Percentiles rank a stretch among this genome's conserved stretches.
These are phyloP conservation scores for Paraphaeosphaeria minitans DNA, from an alignment of 2,329 filamentous ascomycete species.

Conservation along the genomic window DNA sequence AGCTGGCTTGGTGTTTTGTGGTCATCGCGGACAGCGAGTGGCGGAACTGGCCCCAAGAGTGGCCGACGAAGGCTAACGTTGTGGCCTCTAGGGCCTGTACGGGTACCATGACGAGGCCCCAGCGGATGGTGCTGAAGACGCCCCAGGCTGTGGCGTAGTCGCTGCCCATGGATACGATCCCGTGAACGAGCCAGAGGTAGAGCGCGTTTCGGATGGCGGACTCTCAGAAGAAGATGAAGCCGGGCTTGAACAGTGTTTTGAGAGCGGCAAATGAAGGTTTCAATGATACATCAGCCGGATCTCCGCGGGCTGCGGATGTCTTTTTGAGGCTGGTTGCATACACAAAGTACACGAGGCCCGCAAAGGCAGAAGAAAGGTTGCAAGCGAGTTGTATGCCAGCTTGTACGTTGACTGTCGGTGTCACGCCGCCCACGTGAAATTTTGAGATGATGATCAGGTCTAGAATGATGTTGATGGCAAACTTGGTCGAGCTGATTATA, in stretches of 20 bases:
- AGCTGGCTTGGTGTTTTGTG: constrained; percentile 26
- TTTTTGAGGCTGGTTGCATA: constrained; percentile 46
- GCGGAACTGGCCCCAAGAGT: constrained; percentile 65
- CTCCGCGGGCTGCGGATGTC: constrained; percentile 14
- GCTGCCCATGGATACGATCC: constrained; percentile 66
- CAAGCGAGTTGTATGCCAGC: constrained; percentile 67
- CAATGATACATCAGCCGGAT: constrained; percentile 12
- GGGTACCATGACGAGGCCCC: constrained; percentile 76
- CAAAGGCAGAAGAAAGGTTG: constrained; percentile 35
- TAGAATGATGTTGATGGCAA: constrained; percentile 68
- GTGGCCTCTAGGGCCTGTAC: constrained; percentile 71
- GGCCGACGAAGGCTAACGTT: constrained; percentile 68
- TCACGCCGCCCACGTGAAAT: constrained; percentile 62
- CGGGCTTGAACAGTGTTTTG: constrained; percentile 60
- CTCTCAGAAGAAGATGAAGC: constrained; percentile 64
- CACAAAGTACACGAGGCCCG: constrained; percentile 66
- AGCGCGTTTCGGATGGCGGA: constrained; percentile 70
- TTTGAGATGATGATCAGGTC: constrained; percentile 70
- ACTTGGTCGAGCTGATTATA: constrained; percentile 67
- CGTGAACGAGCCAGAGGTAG: constrained; percentile 72
- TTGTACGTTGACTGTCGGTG: constrained; percentile 67
- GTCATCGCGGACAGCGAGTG: constrained; percentile 26
- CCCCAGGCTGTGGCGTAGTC: constrained; percentile 76
- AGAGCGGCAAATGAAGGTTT: constrained; percentile 51
- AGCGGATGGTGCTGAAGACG: constrained; percentile 74